These are phyloP conservation scores for Hypoxylon sp. DNA, from an alignment of 2,329 filamentous ascomycete species.

Conservation along the genomic window DNA sequence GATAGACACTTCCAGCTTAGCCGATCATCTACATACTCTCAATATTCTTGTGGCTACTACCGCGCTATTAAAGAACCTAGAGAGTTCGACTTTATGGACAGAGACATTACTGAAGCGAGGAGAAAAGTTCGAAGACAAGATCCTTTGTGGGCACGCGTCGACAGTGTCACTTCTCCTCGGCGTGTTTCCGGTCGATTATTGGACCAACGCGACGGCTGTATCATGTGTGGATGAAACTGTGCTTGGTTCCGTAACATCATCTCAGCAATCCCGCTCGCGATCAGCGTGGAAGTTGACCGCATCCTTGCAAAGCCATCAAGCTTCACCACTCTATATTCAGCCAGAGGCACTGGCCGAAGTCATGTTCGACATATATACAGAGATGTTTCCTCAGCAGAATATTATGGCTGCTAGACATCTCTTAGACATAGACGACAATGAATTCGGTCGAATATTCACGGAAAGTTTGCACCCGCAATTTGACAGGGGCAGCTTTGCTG, in stretches of 20 bases:
- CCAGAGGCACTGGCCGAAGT: conserved; percentile 54
- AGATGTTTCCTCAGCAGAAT: conserved; percentile 59
- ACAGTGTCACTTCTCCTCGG: conserved; percentile 64
- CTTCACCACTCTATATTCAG: conserved; percentile 50
- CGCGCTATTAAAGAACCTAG: conserved; percentile 59
- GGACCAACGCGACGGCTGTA: conserved; percentile 60
- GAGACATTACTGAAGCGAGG: conserved; percentile 57
- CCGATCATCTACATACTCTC: conserved; percentile 58
- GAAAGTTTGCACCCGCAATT: conserved; percentile 46
- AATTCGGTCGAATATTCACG: too few relatives aligned
- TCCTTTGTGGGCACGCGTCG: conserved; percentile 61
- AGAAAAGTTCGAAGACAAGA: conserved; percentile 52
- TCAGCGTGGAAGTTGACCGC: conserved; percentile 49
- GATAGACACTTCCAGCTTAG: conserved; percentile 66
- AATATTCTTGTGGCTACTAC: conserved; percentile 60
- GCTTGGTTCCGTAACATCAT: conserved; percentile 40
- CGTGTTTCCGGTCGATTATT: conserved; percentile 61
- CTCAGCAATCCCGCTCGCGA: conserved; percentile 42
- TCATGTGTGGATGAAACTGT: conserved; percentile 57
- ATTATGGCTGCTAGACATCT: too few relatives aligned
- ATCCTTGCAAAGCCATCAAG: conserved; percentile 30
- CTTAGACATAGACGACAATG: too few relatives aligned
- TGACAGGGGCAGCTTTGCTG: conserved; percentile 55
- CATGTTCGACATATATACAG: conserved; percentile 57
- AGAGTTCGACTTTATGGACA: conserved; percentile 62